Percentiles rank a stretch among this genome's conserved stretches.
Conservation (phyloP, 495 filamentous ascomycete genomes). For the Aspergillus saccharolyticus region DNA sequence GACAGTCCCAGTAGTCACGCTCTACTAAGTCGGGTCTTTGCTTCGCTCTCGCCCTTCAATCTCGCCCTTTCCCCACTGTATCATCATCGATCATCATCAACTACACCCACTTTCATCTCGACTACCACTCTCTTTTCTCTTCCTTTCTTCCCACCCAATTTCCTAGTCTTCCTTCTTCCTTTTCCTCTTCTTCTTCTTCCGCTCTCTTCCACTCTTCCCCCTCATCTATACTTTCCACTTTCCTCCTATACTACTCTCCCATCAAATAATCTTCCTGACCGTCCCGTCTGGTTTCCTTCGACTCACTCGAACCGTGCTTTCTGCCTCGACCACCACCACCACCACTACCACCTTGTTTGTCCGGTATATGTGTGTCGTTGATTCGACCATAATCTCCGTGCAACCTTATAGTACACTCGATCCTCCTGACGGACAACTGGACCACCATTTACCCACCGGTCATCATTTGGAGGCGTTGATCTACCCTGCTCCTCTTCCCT, state of each 20-base stretch:
- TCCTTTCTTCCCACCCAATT: conserved; percentile 14
- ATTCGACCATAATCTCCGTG: not conserved
- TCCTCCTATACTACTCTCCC: conserved; percentile 7
- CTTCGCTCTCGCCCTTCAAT: conserved; percentile 18
- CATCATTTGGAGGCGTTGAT: too few species aligned
- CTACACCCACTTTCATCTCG: not conserved
- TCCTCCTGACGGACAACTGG: not conserved
- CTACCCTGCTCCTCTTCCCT: not conserved
- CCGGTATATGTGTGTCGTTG: not conserved
- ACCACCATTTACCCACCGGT: too few species aligned
- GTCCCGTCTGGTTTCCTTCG: conserved; percentile 7
- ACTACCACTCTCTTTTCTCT: conserved; percentile 18
- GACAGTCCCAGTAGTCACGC: too few species aligned
- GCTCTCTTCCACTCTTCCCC: conserved; percentile 9
- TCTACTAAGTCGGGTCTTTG: conserved; percentile 2
- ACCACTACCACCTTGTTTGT: not conserved
- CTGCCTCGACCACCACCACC: not conserved
- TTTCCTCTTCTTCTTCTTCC: conserved; percentile 10
- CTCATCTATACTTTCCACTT: conserved; percentile 6
- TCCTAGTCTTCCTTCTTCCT: conserved; percentile 8
- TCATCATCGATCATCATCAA: conserved; percentile 13
- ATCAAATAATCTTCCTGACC: conserved; percentile 6
- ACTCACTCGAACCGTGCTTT: conserved; percentile 14
- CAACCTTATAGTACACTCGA: not conserved
- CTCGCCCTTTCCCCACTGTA: conserved; percentile 19